Evolutionary conservation across 768 basidiomycete genomes (phyloP).

Genomic region (Lepiota subincarnata): DNA sequence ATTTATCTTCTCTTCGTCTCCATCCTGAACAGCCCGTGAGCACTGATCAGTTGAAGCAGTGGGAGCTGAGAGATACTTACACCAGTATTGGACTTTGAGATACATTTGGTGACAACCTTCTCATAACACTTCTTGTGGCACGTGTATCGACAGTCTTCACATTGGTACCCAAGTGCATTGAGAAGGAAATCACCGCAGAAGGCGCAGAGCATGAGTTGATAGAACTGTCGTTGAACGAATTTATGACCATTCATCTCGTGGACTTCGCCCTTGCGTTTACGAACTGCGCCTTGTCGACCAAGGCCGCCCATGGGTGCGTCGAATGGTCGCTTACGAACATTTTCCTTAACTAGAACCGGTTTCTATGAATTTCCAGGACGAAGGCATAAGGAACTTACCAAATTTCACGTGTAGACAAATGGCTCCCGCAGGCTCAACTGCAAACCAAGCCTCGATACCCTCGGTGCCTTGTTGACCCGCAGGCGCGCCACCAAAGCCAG

Average conservation of each 20-base stretch:
- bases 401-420: slow-evolving; percentile 87
- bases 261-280: slow-evolving; percentile 96
- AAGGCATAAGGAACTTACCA: slow-evolving; percentile 47
- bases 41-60: slow-evolving; percentile 4
- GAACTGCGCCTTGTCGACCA: slow-evolving; percentile 95
- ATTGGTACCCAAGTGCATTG: slow-evolving; percentile 97
- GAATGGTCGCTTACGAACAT: slow-evolving; percentile 91
- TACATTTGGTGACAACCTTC: slow-evolving; percentile 99
- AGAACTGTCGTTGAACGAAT: slow-evolving; percentile 96
- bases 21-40: slow-evolving; percentile 53
- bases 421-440: slow-evolving; percentile 96
- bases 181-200: slow-evolving; percentile 97
- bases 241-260: slow-evolving; percentile 99
- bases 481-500: slow-evolving; percentile 28
- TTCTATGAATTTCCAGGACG: slow-evolving; percentile 13
- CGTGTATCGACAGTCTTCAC: slow-evolving; percentile 98
- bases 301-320: slow-evolving; percentile 84
- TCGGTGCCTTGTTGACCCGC: slow-evolving; percentile 44
- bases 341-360: slow-evolving; percentile 81
- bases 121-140: slow-evolving; percentile 99
- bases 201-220: slow-evolving; percentile 97
- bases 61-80: slow-evolving; percentile 44
- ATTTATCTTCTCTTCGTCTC: slow-evolving; percentile 97
- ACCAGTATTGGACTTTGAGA: slow-evolving; percentile 92
- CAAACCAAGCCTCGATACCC: slow-evolving; percentile 96